Conservation (phyloP, 2,329 filamentous ascomycete species). For the Beauveria medogensis region DNA sequence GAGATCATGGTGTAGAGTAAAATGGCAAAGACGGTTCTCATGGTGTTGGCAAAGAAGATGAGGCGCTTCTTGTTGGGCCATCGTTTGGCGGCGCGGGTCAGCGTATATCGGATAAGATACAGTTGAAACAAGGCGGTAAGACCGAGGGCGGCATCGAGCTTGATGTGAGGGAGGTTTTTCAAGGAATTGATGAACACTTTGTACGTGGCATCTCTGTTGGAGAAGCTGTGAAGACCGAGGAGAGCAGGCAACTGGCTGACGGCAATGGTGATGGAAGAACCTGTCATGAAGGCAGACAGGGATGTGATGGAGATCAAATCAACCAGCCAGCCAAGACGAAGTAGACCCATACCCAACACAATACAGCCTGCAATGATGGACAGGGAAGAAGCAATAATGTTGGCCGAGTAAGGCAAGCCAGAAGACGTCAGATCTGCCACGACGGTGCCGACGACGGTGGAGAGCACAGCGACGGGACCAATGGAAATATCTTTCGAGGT, state of each 20-base stretch:
- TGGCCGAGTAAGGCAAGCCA: slow-evolving; percentile 48
- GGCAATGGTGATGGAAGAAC: slow-evolving; percentile 82
- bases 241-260: slow-evolving; percentile 74
- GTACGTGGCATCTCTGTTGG: slow-evolving; percentile 72
- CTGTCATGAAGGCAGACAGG: slow-evolving; percentile 94
- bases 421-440: slow-evolving; percentile 53
- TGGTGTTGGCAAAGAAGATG: slow-evolving; percentile 84
- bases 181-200: slow-evolving; percentile 75
- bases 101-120: slow-evolving; percentile 63
- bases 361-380: slow-evolving; percentile 71
- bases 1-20: slow-evolving; percentile 87
- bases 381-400: slow-evolving; percentile 69
- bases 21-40: slow-evolving; percentile 87
- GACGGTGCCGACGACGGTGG: slow-evolving; percentile 78
- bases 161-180: slow-evolving; percentile 57
- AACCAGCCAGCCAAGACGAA: slow-evolving; percentile 80
- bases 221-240: slow-evolving; percentile 69
- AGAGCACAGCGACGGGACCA: slow-evolving; percentile 92
- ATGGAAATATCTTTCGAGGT: slow-evolving; percentile 93
- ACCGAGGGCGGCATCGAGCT: slow-evolving; percentile 79
- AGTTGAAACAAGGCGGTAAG: slow-evolving; percentile 72
- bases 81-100: slow-evolving; percentile 59
- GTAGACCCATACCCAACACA: slow-evolving; percentile 68
- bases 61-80: slow-evolving; percentile 61
- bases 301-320: slow-evolving; percentile 87